Percentiles rank a stretch among this genome's conserved stretches.
phyloP scores from a whole-genome alignment of 148 eudicot species.

The Vaccinium darrowii region DNA sequence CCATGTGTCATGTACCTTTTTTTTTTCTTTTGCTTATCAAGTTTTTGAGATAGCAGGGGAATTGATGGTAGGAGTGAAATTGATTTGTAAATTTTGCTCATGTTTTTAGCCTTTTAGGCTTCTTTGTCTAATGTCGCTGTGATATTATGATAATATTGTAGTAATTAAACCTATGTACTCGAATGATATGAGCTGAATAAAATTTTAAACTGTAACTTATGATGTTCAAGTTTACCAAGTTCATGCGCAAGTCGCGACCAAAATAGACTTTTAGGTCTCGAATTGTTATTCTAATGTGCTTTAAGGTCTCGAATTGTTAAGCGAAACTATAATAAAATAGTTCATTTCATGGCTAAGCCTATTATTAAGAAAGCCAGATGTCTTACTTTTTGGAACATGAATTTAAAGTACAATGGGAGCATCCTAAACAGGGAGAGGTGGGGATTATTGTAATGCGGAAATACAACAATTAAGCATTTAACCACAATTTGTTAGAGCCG shows the following conservation, averaged over 20 bases:
- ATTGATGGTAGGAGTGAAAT: not conserved
- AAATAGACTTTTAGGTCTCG: no score
- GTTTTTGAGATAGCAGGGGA: constrained; percentile 14
- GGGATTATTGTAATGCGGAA: no score
- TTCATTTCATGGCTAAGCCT: no score
- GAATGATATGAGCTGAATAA: not conserved
- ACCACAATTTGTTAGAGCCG: no score
- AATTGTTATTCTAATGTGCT: no score
- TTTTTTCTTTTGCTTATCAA: constrained; percentile 1
- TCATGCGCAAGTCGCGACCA: not conserved
- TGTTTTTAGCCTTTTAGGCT: not conserved
- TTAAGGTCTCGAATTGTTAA: no score
- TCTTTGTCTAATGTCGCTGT: not conserved
- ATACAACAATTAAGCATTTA: no score
- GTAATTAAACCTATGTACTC: not conserved
- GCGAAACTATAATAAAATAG: no score
- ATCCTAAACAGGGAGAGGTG: no score
- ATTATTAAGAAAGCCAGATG: no score
- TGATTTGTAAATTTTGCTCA: not conserved
- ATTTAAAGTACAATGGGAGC: no score
- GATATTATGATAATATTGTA: not conserved
- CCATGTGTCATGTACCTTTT: not conserved
- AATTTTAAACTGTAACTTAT: not conserved
- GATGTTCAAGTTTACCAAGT: not conserved
- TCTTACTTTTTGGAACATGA: no score